These are phyloP conservation scores for Moniliophthora roreri DNA, from an alignment of 1,284 basidiomycete genomes.

Conservation along the genomic window DNA sequence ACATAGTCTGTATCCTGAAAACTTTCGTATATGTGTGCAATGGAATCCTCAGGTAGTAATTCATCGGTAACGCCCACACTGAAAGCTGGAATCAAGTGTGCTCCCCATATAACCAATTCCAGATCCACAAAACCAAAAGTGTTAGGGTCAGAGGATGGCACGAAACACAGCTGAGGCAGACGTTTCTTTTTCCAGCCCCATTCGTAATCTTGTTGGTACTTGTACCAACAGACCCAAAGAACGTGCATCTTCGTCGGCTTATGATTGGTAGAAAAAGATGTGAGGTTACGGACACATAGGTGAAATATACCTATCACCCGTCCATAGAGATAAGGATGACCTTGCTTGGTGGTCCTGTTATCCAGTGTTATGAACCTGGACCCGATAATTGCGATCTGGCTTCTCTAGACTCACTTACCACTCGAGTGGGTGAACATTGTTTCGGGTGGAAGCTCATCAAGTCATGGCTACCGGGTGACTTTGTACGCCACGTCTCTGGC, in stretches of 20 bases:
- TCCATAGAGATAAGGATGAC: conserved; percentile 29
- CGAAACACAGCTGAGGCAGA: conserved; percentile 21
- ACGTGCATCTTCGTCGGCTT: conserved; percentile 19
- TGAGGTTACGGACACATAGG: conserved; percentile 15
- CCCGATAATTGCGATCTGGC: conserved; percentile 35
- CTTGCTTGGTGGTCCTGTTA: conserved; percentile 1
- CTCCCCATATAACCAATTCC: conserved; percentile 23
- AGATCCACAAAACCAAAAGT: conserved; percentile 34
- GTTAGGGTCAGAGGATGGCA: conserved; percentile 13
- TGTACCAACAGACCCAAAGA: conserved; percentile 30
- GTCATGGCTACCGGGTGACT: no score
- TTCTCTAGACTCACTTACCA: no score
- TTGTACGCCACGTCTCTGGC: no score
- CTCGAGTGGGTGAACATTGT: no score
- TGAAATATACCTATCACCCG: conserved; percentile 32
- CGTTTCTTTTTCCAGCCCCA: conserved; percentile 18
- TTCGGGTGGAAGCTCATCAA: no score
- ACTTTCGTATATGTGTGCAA: conserved; percentile 9
- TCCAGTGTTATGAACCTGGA: conserved; percentile 30
- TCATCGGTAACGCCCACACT: conserved; percentile 15
- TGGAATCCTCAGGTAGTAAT: neutral
- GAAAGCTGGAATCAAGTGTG: conserved; percentile 30
- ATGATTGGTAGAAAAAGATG: neutral
- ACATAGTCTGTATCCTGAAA: conserved; percentile 4
- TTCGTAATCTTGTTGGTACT: conserved; percentile 10